These are phyloP conservation scores for Tetrahymena borealis DNA, from an alignment of 73 alveolate genomes.

Conservation along the genomic window DNA sequence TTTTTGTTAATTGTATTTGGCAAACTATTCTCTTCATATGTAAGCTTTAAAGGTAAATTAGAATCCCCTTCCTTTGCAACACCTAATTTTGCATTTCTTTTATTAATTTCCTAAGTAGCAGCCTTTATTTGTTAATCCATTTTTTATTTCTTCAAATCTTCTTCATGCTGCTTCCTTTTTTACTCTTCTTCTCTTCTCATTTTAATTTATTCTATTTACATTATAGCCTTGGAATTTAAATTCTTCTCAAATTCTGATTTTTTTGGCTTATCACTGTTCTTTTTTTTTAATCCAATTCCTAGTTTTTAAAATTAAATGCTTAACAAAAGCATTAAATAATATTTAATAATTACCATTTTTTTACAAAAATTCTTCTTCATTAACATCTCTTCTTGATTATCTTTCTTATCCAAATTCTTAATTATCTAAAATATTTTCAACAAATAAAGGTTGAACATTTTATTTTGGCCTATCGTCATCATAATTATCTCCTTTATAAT, in stretches of 20 bases:
- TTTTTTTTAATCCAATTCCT: slow-evolving; percentile 5
- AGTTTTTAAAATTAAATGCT: slow-evolving; percentile 3
- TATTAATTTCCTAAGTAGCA: background rate
- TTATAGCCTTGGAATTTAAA: slow-evolving; percentile 20
- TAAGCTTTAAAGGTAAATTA: background rate
- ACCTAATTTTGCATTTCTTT: background rate
- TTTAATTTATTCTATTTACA: slow-evolving; percentile 20
- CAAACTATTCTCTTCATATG: background rate
- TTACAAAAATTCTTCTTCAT: slow-evolving; percentile 11
- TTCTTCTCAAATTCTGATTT: background rate
- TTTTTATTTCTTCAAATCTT: slow-evolving; percentile 3
- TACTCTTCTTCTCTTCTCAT: slow-evolving; percentile 36
- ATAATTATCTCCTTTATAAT: background rate
- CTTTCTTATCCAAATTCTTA: background rate
- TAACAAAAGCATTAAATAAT: background rate
- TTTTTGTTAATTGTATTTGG: background rate
- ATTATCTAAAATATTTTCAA: background rate
- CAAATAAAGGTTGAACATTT: background rate
- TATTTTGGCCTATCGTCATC: background rate
- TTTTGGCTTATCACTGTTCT: background rate
- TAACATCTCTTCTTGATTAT: slow-evolving; percentile 5
- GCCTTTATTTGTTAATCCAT: background rate
- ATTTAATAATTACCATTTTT: slow-evolving; percentile 11
- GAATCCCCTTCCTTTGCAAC: background rate
- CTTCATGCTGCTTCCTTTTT: slow-evolving; percentile 15